A percentile compares a stretch with the other conserved stretches of the same genome.
These are phyloP conservation scores for Earliella scabrosa DNA, from an alignment of 1,284 basidiomycete genomes.

Conservation along the genomic window DNA sequence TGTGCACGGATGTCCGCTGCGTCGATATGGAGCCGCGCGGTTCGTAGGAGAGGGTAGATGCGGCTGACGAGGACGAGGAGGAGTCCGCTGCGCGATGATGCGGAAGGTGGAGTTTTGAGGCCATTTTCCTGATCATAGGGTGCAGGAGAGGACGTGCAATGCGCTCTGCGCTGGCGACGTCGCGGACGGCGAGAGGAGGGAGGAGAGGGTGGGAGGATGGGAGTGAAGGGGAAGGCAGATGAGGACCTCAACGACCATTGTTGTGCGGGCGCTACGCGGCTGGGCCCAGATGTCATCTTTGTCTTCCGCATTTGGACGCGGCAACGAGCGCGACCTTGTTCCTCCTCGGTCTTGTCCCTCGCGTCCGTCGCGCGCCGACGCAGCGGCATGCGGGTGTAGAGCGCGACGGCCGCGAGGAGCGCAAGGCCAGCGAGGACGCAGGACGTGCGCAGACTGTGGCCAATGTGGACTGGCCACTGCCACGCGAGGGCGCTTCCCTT, in stretches of 20 bases:
- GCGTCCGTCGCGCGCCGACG: background rate
- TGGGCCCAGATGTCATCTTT: slow-evolving; percentile 20
- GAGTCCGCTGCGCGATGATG: slow-evolving; percentile 25
- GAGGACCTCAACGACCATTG: slow-evolving; percentile 19
- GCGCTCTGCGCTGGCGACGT: slow-evolving; percentile 18
- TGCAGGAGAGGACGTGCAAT: slow-evolving; percentile 2
- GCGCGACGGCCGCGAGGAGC: no score
- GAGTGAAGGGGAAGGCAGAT: slow-evolving; percentile 11
- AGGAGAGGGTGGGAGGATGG: slow-evolving; percentile 3
- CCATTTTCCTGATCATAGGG: slow-evolving; percentile 52
- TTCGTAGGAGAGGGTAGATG: slow-evolving; percentile 32
- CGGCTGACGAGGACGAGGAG: slow-evolving; percentile 21
- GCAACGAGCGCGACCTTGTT: slow-evolving; percentile 4
- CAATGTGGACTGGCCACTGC: no score
- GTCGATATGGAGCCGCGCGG: slow-evolving; percentile 70
- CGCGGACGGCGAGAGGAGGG: slow-evolving; percentile 2
- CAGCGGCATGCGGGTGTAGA: no score
- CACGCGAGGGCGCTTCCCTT: no score
- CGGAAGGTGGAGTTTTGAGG: slow-evolving; percentile 43
- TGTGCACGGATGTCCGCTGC: slow-evolving; percentile 58
- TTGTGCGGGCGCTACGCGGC: slow-evolving; percentile 22
- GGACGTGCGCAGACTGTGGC: no score
- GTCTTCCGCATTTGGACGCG: slow-evolving; percentile 10
- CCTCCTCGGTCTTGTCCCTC: background rate
- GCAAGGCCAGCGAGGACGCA: no score